These are phyloP conservation scores for Neurospora sp. DNA, from an alignment of 495 filamentous ascomycete species.

Conservation along the genomic window DNA sequence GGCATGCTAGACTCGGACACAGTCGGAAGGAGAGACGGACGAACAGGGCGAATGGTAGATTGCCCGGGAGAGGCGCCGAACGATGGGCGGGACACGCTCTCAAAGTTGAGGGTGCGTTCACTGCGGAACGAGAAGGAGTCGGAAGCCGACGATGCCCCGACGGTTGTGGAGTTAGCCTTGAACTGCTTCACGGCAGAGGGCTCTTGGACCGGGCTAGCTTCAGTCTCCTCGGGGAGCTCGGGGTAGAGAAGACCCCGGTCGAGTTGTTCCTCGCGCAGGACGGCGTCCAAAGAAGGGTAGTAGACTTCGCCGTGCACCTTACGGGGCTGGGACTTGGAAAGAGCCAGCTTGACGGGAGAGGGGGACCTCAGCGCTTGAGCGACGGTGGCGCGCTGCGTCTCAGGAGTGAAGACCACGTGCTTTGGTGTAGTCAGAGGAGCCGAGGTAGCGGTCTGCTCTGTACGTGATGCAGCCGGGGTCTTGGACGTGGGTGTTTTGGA, in stretches of 20 bases:
- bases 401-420: constrained; percentile 39
- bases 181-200: constrained; percentile 3
- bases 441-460: constrained; percentile 34
- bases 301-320: constrained; percentile 22
- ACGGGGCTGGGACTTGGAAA: constrained; percentile 24
- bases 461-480: constrained; percentile 24
- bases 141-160: constrained; percentile 27
- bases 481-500: constrained; percentile 22
- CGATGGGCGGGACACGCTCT: constrained; percentile 22
- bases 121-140: constrained; percentile 51
- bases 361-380: constrained; percentile 29
- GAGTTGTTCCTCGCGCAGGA: constrained; percentile 15
- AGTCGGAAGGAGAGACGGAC: constrained; percentile 37
- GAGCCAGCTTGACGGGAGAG: constrained; percentile 38
- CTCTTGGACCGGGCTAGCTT: constrained; percentile 12
- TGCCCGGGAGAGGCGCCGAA: constrained; percentile 43
- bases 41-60: constrained; percentile 46
- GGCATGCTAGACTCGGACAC: constrained; percentile 28
- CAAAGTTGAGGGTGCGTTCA: constrained; percentile 46
- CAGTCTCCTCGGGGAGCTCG: constrained; percentile 20
- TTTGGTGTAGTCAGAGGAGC: constrained; percentile 41
- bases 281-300: constrained; percentile 25
- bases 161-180: constrained; percentile 13
- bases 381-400: constrained; percentile 25
- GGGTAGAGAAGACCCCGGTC: constrained; percentile 33